Base-by-base conservation (phyloP, 2,329 filamentous ascomycete genomes). In the Calonectria hongkongensis region DNA sequence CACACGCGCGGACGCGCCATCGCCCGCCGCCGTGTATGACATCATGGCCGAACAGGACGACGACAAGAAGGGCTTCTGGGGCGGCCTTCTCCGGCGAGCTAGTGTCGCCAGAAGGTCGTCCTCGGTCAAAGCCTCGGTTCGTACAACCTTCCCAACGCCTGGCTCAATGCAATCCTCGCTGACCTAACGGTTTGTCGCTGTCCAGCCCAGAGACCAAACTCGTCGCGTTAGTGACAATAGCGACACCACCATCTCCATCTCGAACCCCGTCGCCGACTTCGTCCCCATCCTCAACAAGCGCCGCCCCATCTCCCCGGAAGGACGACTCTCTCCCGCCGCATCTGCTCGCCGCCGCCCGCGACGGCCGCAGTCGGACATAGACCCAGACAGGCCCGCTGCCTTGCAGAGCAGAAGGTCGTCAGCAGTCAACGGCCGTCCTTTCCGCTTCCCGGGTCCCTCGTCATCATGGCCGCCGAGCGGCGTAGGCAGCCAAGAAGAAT, bases 381-480 rank as follows among this genome's bases (percentile, higher is more conserved):
- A 78, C 33, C 68, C 71, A 9, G 74, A 66, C 65, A 75, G 71
- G 51, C 72, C 78, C 7, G 58, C 75, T 1, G 50, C 50, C 41
- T 73, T 72, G 45, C 54, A 27, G 13, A 33, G 70, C 21, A 78
- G 75, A 28, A 79, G 71, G 51, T 43, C 76, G 33, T 68, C 70
- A 13, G 70, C 67, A 41, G 51, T 60, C 63, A 77, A 79, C 27
- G 76, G 77, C 18, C 78, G 76, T 33, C 25, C 66, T 15, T 63
- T 69, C 54, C 76, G 79, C 28, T 56, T 74, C 18, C 65, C 72
- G 10, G 75, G 75, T 8, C 85, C 87, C 6, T 81, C 90, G 70
- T 88, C 86, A 2, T 83, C 87, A 77, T 93, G 91, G 91, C 91
- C 91, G 21, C 91, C 91, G 0, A 82, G 84, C 13, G 88, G 87